phyloP scores from a whole-genome alignment of 2,329 filamentous ascomycete genomes.

The Diaporthe citriasiana region DNA sequence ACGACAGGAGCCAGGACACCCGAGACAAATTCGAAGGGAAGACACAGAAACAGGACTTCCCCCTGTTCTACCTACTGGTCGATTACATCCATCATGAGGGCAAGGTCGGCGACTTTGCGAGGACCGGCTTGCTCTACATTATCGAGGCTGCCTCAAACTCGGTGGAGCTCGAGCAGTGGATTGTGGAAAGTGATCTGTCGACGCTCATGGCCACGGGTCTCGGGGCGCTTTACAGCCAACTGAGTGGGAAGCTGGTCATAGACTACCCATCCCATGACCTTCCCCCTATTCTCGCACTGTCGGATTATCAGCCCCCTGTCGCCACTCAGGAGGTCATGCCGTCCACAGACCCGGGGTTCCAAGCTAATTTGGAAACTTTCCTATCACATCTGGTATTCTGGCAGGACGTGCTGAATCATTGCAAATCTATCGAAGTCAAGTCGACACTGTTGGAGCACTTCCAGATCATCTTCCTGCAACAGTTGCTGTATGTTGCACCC shows the following conservation, averaged over 20 bases:
- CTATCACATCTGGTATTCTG: slow-evolving; percentile 96
- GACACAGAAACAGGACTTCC: slow-evolving; percentile 93
- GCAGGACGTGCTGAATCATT: slow-evolving; percentile 98
- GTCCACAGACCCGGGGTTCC: slow-evolving; percentile 81
- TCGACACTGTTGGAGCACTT: slow-evolving; percentile 96
- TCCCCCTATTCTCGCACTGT: slow-evolving; percentile 87
- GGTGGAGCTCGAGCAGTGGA: slow-evolving; percentile 89
- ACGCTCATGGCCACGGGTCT: slow-evolving; percentile 97
- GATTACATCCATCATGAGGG: slow-evolving; percentile 98
- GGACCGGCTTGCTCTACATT: slow-evolving; percentile 94
- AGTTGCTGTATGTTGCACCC: slow-evolving; percentile 79
- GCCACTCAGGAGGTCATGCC: slow-evolving; percentile 79
- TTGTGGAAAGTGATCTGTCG: slow-evolving; percentile 95
- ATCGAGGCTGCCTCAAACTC: slow-evolving; percentile 93
- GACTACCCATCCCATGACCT: slow-evolving; percentile 81
- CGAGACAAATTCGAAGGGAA: slow-evolving; percentile 83
- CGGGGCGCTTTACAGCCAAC: slow-evolving; percentile 78
- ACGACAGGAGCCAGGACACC: slow-evolving; percentile 59
- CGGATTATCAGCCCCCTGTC: slow-evolving; percentile 85
- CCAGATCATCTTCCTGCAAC: slow-evolving; percentile 94
- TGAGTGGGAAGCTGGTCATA: slow-evolving; percentile 84
- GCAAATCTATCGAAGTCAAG: slow-evolving; percentile 90
- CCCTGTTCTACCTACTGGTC: slow-evolving; percentile 93
- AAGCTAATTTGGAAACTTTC: slow-evolving; percentile 91
- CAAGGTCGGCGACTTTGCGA: slow-evolving; percentile 93